Percentiles rank a stretch among this genome's conserved stretches.
These are phyloP conservation scores for Entamoeba invadens DNA, from an alignment of 208 protist species.

Conservation along the genomic window DNA sequence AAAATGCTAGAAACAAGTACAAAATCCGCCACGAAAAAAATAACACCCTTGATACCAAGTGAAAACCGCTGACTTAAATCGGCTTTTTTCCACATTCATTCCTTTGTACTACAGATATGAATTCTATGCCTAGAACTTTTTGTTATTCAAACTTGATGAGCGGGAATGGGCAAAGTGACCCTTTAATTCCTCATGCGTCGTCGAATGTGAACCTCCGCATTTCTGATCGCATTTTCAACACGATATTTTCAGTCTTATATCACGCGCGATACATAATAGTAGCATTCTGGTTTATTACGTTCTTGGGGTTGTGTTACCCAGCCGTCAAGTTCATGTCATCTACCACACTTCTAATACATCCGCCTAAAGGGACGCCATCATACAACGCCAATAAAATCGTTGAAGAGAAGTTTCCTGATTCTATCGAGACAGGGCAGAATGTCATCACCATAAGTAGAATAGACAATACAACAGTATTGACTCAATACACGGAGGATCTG, in stretches of 20 bases:
- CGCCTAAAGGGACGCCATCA: not conserved
- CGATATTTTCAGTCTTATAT: not conserved
- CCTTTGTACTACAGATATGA: no score
- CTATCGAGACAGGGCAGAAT: not conserved
- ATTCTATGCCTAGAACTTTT: no score
- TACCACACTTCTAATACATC: not conserved
- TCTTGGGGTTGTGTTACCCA: not conserved
- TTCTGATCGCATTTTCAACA: no score
- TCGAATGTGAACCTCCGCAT: no score
- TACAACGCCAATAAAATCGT: not conserved
- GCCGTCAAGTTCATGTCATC: not conserved
- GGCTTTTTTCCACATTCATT: no score
- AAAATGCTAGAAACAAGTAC: no score
- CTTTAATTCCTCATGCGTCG: no score
- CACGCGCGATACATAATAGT: not conserved
- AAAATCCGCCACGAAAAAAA: no score
- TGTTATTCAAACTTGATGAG: no score
- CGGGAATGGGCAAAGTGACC: no score
- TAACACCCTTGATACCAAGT: no score
- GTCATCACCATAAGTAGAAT: not conserved
- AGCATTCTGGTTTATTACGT: not conserved
- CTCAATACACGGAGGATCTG: not conserved
- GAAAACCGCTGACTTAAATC: no score
- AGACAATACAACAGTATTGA: not conserved
- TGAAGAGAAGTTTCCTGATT: not conserved